phyloP scores from a whole-genome alignment of 805 yeast genomes.

The Metschnikowia cerradonensis region DNA sequence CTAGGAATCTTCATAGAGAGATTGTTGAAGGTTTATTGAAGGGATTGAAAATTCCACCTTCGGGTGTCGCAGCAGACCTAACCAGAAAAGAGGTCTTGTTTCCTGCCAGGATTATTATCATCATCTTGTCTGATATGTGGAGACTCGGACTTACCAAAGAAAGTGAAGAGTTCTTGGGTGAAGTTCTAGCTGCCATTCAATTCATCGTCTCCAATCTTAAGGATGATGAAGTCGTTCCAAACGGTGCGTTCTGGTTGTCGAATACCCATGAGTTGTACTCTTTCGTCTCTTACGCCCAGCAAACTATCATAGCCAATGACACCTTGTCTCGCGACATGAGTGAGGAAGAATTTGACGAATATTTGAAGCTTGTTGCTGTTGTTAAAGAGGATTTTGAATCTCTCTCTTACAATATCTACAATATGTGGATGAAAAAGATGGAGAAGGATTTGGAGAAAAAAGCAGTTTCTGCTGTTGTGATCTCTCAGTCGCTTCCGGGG shows the following conservation, averaged over 20 bases:
- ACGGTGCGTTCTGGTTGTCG: constrained; percentile 97
- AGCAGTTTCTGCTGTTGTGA: constrained; percentile 90
- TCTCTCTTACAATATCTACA: constrained; percentile 87
- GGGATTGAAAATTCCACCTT: constrained; percentile 80
- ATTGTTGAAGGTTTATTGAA: constrained; percentile 81
- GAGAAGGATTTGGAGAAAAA: constrained; percentile 86
- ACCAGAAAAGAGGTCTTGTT: constrained; percentile 87
- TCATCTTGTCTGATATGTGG: constrained; percentile 96
- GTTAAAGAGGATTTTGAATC: constrained; percentile 93
- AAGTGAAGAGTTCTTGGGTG: constrained; percentile 86
- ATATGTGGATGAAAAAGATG: constrained; percentile 95
- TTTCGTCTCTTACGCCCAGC: constrained; percentile 90
- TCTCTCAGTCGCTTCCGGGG: constrained; percentile 94
- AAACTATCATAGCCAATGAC: constrained; percentile 83
- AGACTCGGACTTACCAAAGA: constrained; percentile 89
- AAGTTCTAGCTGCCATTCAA: constrained; percentile 83
- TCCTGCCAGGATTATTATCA: constrained; percentile 93
- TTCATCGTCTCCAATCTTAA: constrained; percentile 71
- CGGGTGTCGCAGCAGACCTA: constrained; percentile 78
- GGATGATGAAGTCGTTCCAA: constrained; percentile 82
- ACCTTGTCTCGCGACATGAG: constrained; percentile 78
- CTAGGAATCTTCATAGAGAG: constrained; percentile 71
- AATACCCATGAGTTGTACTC: constrained; percentile 94
- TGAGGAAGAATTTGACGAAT: constrained; percentile 84
- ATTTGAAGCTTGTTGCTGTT: constrained; percentile 81